These are phyloP conservation scores for Hibiscus mutabilis DNA, from an alignment of 345 rosid species.

Conservation along the genomic window DNA sequence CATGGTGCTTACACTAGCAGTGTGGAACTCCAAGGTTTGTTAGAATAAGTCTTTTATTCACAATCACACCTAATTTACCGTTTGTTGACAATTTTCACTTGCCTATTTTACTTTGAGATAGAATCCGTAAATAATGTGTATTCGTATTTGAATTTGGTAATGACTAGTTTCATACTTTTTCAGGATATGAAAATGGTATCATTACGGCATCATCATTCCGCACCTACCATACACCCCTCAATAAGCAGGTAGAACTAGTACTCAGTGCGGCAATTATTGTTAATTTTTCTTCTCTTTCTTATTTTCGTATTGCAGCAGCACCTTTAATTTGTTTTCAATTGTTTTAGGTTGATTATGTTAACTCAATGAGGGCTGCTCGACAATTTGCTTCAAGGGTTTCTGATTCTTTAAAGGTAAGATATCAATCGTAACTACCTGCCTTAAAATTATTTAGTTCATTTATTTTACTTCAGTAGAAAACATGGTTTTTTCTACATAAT, in stretches of 20 bases:
- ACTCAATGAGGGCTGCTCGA: constrained; percentile 91
- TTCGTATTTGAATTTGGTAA: not conserved
- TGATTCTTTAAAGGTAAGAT: constrained; percentile 64
- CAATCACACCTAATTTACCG: not conserved
- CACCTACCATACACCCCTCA: constrained; percentile 94
- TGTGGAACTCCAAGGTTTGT: constrained; percentile 75
- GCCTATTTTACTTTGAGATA: not conserved
- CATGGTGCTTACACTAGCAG: constrained; percentile 94
- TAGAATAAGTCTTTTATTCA: constrained; percentile 9
- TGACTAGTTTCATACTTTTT: constrained; percentile 6
- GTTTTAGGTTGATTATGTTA: constrained; percentile 70
- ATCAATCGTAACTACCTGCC: not conserved
- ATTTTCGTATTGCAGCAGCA: not conserved
- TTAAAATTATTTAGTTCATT: not conserved
- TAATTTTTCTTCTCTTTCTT: constrained; percentile 1
- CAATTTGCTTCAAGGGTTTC: constrained; percentile 74
- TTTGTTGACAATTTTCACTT: not conserved
- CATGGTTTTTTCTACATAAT: not conserved
- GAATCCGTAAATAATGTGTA: not conserved
- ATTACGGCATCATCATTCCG: constrained; percentile 95
- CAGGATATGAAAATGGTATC: constrained; percentile 72
- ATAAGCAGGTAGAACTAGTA: constrained; percentile 61
- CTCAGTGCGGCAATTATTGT: not conserved
- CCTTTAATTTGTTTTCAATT: constrained; percentile 4
- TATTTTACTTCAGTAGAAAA: not conserved